These are phyloP conservation scores for Gaeumannomyces sp. DNA, from an alignment of 2,329 filamentous ascomycete genomes.

Conservation along the genomic window DNA sequence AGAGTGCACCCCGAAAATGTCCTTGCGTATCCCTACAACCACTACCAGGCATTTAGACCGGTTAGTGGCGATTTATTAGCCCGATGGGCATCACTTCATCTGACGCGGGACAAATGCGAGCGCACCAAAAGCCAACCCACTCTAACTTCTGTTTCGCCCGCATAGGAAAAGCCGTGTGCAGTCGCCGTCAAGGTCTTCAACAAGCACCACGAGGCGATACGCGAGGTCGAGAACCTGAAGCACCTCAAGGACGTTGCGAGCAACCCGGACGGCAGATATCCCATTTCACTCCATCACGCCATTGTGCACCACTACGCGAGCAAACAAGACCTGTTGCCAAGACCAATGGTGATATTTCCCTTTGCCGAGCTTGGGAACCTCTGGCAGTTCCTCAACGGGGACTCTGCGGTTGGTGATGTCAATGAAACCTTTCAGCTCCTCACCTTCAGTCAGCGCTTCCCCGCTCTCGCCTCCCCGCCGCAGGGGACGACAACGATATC, in stretches of 20 bases:
- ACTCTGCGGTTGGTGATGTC: background rate
- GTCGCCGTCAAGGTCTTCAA: slow-evolving; percentile 13
- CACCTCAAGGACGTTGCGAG: slow-evolving; percentile 9
- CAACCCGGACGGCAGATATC: slow-evolving; percentile 6
- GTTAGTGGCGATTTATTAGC: background rate
- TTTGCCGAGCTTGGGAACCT: slow-evolving; percentile 13
- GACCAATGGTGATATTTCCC: slow-evolving; percentile 10
- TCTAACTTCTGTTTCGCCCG: background rate
- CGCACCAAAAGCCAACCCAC: background rate
- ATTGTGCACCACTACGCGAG: slow-evolving; percentile 9
- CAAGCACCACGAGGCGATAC: slow-evolving; percentile 1
- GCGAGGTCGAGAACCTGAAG: slow-evolving; percentile 13
- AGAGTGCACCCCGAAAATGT: background rate
- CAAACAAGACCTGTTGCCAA: no score
- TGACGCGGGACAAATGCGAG: background rate
- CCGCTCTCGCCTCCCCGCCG: background rate
- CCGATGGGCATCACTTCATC: no score
- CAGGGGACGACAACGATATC: background rate
- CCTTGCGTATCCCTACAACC: background rate
- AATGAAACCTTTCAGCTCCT: background rate
- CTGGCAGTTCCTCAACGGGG: slow-evolving; percentile 10
- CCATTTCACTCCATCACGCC: slow-evolving; percentile 13
- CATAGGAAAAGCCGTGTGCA: slow-evolving; percentile 4
- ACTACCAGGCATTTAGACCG: background rate
- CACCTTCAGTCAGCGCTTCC: background rate